These are phyloP conservation scores for Colletotrichum chrysophilum DNA, from an alignment of 2,329 filamentous ascomycete genomes.

Conservation along the genomic window DNA sequence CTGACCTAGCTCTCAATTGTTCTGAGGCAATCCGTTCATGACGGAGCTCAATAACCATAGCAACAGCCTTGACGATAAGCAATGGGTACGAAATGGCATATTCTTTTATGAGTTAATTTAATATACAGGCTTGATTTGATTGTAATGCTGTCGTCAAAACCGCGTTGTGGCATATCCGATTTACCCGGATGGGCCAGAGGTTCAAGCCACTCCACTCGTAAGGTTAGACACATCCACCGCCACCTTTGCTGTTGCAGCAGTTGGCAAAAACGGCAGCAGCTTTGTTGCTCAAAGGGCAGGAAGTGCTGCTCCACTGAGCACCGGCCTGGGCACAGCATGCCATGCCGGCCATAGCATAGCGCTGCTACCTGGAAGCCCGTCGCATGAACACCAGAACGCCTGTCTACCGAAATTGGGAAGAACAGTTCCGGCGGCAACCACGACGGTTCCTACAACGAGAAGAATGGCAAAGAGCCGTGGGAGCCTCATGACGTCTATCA, in stretches of 20 bases:
- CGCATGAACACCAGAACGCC: not conserved
- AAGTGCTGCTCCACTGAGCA: not conserved
- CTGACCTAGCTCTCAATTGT: not conserved
- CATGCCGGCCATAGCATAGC: not conserved
- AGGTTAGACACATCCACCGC: not conserved
- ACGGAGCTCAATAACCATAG: not conserved
- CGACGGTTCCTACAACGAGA: fast-evolving
- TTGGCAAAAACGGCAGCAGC: not conserved
- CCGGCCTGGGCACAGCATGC: not conserved
- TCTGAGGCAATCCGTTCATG: not conserved
- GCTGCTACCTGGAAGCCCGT: not conserved
- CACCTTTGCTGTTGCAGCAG: not conserved
- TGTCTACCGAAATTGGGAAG: fast-evolving
- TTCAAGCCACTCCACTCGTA: not conserved
- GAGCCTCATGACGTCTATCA: not conserved
- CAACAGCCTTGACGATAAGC: not conserved
- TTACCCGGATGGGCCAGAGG: not conserved
- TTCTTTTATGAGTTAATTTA: not conserved
- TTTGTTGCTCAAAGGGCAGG: not conserved
- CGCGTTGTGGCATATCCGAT: not conserved
- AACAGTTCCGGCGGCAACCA: fast-evolving
- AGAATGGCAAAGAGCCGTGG: fast-evolving
- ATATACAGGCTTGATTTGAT: not conserved
- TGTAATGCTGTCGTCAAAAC: not conserved
- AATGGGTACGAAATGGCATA: not conserved